Evolutionary conservation across 352 stramenopile species (phyloP), one percentile per base, ranked within the genome.

Genomic region (Globisporangium heterothallicum): DNA sequence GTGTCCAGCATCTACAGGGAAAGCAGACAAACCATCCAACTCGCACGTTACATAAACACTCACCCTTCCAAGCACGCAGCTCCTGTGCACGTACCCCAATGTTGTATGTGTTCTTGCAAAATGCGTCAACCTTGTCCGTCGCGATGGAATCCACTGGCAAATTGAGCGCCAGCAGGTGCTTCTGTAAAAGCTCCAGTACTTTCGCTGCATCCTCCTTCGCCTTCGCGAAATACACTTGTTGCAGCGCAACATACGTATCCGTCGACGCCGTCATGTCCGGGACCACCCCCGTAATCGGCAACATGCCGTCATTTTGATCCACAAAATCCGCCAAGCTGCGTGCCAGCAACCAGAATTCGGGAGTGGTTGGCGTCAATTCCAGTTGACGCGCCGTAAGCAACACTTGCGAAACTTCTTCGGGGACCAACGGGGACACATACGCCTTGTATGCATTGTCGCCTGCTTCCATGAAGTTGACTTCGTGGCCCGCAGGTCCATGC

Each of bases 181-280:
- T 53, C 24, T 62, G 58, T 22, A 87, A 42, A 27, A 79, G 60
- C 7, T 48, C 35, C 13, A 65, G 57, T 4, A 92, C 74, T 9
- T 64, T 49, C 0, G 46, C 64, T 0, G 76, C 73, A 53, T 96
- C 87, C 19, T 75, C 47, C 48, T 93, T 74, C 1, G 94, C 95
- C 66, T 98, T 95, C 22, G 64, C 60, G 26, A 90, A 67, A 70
- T 99, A 99, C 4, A 98, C 56, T 19, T 92, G 68, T 69, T 99
- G 96, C 48, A 99, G 66, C 42, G 80, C 69, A 6, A 99, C 84
- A 69, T 97, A 99, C 9, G 61, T 70, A n/a, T 95, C 73, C 1
- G 95, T 99, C 10, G 94, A 95, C 13, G 92, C 85, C 6, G 95
- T 98, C 95, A 99, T 98, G 55, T 99, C 97, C 0, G 96, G 97